Evolutionary conservation across 2,329 filamentous ascomycete genomes (phyloP), one percentile per base, ranked within the genome.

Genomic region (Aspergillus bombycis): DNA sequence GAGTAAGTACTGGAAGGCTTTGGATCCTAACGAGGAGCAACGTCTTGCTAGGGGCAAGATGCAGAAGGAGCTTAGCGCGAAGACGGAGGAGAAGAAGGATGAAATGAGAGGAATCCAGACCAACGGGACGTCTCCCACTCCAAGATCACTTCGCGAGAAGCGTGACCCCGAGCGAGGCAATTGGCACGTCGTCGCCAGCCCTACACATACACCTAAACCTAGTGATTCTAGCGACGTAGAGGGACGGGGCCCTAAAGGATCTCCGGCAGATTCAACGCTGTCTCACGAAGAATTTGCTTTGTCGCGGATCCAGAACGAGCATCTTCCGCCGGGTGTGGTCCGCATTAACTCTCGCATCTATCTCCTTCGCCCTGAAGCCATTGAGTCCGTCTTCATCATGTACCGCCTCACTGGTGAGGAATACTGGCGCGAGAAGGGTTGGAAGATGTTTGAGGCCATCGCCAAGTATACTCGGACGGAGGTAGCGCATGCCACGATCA

Each of bases 351-450:
- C 70, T 12, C 71, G 76, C 3, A 72, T 78, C 61, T 83, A 81
- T 66, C 74, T 78, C 36, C 68, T 83, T 73, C 72, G 80, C 9
- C 91, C 91, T 23, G 91, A 94, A 78, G 91, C 91, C 2, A 92
- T 94, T 60, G 91, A 94, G 79, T 91, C 88, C 16, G 86, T 95
- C 5, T 94, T 92, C 76, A 86, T 92, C 72, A 86, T 94, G 82
- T 92, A 90, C 75, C 86, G 91, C 62, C 82, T 92, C 63, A 93
- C 90, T 0, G 91, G 90, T 30, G 86, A 91, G 66, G 68, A 81
- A 1, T 79, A 82, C 56, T 90, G 88, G 84, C 86, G 86, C 72
- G 85, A 90, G 62, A 88, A 88, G 72, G 91, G 89, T 1, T 93
- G 91, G 91, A 80, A 81, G 61, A 93, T 93, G 90, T 93, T 92